Base-by-base conservation (phyloP, 306 rosid genomes). In the Cucumis cinereus region DNA sequence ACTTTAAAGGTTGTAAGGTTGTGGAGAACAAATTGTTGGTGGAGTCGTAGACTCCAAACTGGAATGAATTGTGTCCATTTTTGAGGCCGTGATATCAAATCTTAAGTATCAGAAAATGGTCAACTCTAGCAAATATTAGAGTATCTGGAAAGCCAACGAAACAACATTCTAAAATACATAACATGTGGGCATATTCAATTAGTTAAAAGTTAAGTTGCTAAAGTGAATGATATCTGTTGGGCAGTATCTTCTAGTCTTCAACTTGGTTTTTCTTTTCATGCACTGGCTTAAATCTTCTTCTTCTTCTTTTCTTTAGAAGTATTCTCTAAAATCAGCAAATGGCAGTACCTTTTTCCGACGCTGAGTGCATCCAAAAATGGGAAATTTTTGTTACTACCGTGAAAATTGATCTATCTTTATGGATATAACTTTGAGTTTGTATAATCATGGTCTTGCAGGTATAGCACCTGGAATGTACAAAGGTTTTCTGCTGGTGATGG, bases 381-480 rank as follows among this genome's bases (percentile, higher is more conserved):
- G 22, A 23, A 45, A 45, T 45, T 24, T 26, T 36, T 50, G 62
- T 26, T 50, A 73, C 61, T 50, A 6, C 24, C 30, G 19, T 52
- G 28, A n/a, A 73, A 72, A 43, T 45, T 73, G 28, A 50, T 50
- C 23, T 54, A 17, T 52, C 79, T 20, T 47, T 54, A 78, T 83
- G 75, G 78, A 74, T 83, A 69, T 63, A 77, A 40, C 23, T 79
- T 47, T 52, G 64, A 81, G 56, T 77, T 79, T 49, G 56, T 20
- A 59, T 10, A 41, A 76, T 73, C 60, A 76, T 53, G 41, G 55
- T 5, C 54, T 84, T 41, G 83, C 76, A 83, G 82, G 30, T 63
- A 75, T 85, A 83, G 92, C 79, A 80, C 88, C 71, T 81, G 81
- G 74, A 70, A 45, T 75, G 81, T 86, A 35, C 77, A 77, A 78